Percentiles rank a stretch among this genome's conserved stretches.
phyloP scores from a whole-genome alignment of 805 yeast genomes.

The Gaillardinia entomophila region DNA sequence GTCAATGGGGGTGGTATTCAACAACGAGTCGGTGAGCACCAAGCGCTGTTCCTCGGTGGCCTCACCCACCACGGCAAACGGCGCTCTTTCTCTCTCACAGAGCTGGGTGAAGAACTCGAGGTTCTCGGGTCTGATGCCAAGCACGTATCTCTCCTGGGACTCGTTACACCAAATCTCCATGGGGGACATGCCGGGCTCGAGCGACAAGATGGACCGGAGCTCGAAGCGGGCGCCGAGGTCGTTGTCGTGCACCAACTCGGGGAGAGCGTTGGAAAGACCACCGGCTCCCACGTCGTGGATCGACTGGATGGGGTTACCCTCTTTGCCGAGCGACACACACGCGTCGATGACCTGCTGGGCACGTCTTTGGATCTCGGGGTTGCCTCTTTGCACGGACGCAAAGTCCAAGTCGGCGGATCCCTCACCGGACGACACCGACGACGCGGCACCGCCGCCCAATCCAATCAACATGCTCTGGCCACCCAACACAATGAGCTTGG shows the following conservation, averaged over 20 bases:
- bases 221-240: slow-evolving; percentile 92
- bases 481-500: slow-evolving; percentile 88
- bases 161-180: slow-evolving; percentile 99
- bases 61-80: slow-evolving; percentile 90
- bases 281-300: slow-evolving; percentile 99
- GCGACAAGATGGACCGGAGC: slow-evolving; percentile 79
- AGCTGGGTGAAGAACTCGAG: slow-evolving; percentile 65
- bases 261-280: slow-evolving; percentile 94
- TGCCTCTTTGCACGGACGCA: slow-evolving; percentile 98
- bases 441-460: slow-evolving; percentile 99
- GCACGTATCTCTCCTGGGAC: slow-evolving; percentile 95
- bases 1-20: slow-evolving; percentile 86
- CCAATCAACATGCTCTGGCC: slow-evolving; percentile 98
- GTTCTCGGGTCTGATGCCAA: slow-evolving; percentile 83
- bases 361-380: slow-evolving; percentile 98
- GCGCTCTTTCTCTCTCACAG: slow-evolving; percentile 94
- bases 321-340: slow-evolving; percentile 75
- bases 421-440: slow-evolving; percentile 93
- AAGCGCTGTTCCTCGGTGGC: slow-evolving; percentile 86
- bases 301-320: slow-evolving; percentile 73
- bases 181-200: slow-evolving; percentile 98
- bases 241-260: slow-evolving; percentile 96
- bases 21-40: slow-evolving; percentile 69
- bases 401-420: slow-evolving; percentile 95
- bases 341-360: slow-evolving; percentile 97